These are phyloP conservation scores for Crithidia brevicula DNA, from an alignment of 208 protist genomes.

Conservation along the genomic window DNA sequence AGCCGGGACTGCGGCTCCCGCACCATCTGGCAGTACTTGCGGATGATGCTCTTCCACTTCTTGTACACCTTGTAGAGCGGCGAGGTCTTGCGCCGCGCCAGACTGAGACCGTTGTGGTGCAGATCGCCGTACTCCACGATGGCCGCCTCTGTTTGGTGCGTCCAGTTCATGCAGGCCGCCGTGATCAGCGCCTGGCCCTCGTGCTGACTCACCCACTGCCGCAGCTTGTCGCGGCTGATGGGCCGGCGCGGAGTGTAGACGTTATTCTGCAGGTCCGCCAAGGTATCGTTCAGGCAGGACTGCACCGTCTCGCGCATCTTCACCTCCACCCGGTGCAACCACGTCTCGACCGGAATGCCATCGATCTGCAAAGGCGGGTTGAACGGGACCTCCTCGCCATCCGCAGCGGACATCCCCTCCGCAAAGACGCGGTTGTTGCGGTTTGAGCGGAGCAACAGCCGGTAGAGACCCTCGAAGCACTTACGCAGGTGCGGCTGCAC, in stretches of 20 bases:
- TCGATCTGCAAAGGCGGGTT: slow-evolving; percentile 84
- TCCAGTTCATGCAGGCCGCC: slow-evolving; percentile 97
- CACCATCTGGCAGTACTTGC: slow-evolving; percentile 96
- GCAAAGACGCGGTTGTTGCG: slow-evolving; percentile 74
- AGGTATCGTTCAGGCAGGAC: slow-evolving; percentile 77
- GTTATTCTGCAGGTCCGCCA: slow-evolving; percentile 81
- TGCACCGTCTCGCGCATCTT: slow-evolving; percentile 94
- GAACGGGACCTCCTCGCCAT: slow-evolving; percentile 96
- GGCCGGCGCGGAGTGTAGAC: slow-evolving; percentile 80
- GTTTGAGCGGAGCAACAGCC: slow-evolving; percentile 83
- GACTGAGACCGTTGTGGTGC: slow-evolving; percentile 73
- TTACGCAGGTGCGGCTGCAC: slow-evolving; percentile 98
- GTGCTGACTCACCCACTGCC: slow-evolving; percentile 91
- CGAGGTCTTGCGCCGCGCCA: slow-evolving; percentile 89
- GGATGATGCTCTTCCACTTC: slow-evolving; percentile 95
- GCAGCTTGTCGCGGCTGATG: slow-evolving; percentile 77
- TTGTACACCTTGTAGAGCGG: slow-evolving; percentile 94
- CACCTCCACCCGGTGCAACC: slow-evolving; percentile 92
- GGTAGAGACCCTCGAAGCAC: slow-evolving; percentile 97
- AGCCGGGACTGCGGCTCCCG: slow-evolving; percentile 90
- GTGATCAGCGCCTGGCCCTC: slow-evolving; percentile 96
- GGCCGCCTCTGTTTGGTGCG: slow-evolving; percentile 90
- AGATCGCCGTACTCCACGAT: slow-evolving; percentile 90
- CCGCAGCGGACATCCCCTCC: slow-evolving; percentile 85
- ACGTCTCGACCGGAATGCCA: slow-evolving; percentile 93